Evolutionary conservation across 2,329 filamentous ascomycete species (phyloP), one percentile per base, ranked within the genome.

Genomic region (Aspergillus caelatus): DNA sequence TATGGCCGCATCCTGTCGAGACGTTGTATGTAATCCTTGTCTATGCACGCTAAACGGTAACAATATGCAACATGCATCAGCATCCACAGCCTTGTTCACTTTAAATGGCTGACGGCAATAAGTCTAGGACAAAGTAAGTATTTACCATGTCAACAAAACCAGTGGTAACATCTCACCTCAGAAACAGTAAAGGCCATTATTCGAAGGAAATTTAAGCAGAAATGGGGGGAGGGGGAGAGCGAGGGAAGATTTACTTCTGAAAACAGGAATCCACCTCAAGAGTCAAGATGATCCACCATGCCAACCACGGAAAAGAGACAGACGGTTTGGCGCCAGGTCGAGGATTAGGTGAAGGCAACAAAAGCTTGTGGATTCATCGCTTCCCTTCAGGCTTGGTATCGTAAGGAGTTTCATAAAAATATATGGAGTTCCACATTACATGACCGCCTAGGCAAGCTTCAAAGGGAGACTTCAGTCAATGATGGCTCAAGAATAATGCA

Each of bases 291-390:
- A 52, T 56, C 53, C 53, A 56, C 43, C 45, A 58, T 58, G 21
- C 7, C 28, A 58, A 58, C 57, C 30, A 58, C 43, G 43, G 57
- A 14, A 39, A 45, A 58, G n/a, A 52, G 28, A 58, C 30, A 36
- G 34, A 36, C 14, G 30, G 43, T 34, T 48, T 34, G 21, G 30
- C 43, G 57, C 30, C 43, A 32, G 50, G 43, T 48, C 30, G 57
- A 58, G 43, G 50, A 21, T 21, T 23, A 30, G 36, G 36, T 52
- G 57, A 58, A 45, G 46, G 21, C 56, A 54, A 30, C 16, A 62
- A 41, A 53, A 28, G 45, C 32, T 14, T 46, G 59, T 65, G 61
- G 65, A 68, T 68, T 65, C 60, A 65, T 67, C 63, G 65, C 28
- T 62, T 65, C 41, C 53, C 39, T 61, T 39, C 50, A 45, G 46